Conservation (phyloP, 139 green algal species). For the Chlamydomonas eustigma region DNA sequence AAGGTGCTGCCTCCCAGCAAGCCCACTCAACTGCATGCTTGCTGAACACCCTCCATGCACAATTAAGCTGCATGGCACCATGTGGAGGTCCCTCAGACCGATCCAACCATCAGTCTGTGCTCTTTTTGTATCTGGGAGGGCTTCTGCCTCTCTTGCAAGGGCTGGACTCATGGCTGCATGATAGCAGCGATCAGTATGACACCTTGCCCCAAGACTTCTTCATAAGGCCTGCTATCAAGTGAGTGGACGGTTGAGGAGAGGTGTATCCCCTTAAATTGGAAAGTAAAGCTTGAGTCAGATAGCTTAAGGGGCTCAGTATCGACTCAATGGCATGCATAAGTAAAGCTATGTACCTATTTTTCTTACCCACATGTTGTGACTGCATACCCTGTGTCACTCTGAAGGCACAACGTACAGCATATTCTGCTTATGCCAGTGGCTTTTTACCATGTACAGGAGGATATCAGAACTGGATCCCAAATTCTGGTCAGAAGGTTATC, state of each 20-base stretch:
- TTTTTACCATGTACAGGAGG: no score
- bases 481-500: no score
- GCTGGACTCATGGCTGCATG: conserved; percentile 16
- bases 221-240: neutral
- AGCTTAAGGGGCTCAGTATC: no score
- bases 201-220: neutral
- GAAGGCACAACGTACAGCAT: no score
- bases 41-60: neutral
- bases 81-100: neutral
- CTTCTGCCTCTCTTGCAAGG: conserved; percentile 13
- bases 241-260: neutral
- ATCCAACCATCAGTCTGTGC: conserved; percentile 8
- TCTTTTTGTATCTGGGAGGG: conserved; percentile 14
- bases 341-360: neutral
- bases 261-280: no score
- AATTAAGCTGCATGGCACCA: neutral
- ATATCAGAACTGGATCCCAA: no score
- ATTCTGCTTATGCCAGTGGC: no score
- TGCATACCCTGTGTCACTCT: no score
- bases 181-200: neutral
- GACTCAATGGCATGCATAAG: neutral
- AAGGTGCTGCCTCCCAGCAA: neutral
- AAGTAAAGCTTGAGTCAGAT: no score
- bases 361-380: no score
- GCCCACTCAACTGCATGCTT: neutral